phyloP scores from a whole-genome alignment of 352 stramenopile genomes.

The Phytophthora europaea region DNA sequence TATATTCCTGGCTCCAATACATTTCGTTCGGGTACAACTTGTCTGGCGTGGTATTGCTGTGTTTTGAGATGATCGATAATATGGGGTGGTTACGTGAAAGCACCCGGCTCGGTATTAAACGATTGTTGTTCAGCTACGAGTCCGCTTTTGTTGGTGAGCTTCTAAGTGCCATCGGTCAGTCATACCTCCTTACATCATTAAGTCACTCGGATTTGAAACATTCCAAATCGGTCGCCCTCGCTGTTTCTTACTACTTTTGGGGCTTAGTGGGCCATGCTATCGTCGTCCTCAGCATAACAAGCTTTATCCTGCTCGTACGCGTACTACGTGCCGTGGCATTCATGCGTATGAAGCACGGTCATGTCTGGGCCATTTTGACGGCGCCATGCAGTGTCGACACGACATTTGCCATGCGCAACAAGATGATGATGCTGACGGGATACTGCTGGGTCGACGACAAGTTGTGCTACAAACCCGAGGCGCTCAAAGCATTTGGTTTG shows the following conservation, averaged over 20 bases:
- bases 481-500: constrained; percentile 28
- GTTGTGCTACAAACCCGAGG: constrained; percentile 24
- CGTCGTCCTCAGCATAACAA: neutral
- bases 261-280: neutral
- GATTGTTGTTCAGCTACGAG: constrained; percentile 36
- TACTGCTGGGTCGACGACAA: constrained; percentile 21
- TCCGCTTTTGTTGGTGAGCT: constrained; percentile 31
- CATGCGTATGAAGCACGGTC: neutral
- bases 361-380: neutral
- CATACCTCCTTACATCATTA: constrained; percentile 22
- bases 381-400: constrained; percentile 1
- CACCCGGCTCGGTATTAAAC: constrained; percentile 11
- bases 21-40: constrained; percentile 44
- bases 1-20: constrained; percentile 21
- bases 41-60: constrained; percentile 25
- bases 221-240: neutral
- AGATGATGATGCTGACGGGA: constrained; percentile 27
- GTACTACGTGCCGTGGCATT: neutral
- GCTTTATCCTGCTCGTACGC: neutral
- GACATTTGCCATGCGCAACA: constrained; percentile 13
- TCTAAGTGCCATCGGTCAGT: constrained; percentile 5
- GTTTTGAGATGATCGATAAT: constrained; percentile 36
- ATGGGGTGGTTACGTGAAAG: constrained; percentile 19
- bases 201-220: constrained; percentile 16
- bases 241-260: neutral